Evolutionary conservation across 768 basidiomycete genomes (phyloP).

Genomic region (Mycena haematopus): DNA sequence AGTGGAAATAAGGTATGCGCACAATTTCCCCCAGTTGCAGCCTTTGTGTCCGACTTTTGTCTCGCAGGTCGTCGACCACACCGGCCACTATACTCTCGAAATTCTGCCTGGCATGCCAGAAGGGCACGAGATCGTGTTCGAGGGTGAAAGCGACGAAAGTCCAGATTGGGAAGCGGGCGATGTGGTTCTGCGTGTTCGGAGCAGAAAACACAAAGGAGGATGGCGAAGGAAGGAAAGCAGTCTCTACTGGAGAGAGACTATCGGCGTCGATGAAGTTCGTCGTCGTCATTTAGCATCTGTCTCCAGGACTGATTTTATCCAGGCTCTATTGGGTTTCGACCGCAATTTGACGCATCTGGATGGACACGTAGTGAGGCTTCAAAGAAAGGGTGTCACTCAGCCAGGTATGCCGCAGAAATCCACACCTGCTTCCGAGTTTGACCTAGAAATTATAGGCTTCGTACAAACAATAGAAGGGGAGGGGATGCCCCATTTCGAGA

Average conservation of each 20-base stretch:
- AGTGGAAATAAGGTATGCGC: constrained; percentile 62
- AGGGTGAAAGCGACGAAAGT: constrained; percentile 96
- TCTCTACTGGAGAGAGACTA: constrained; percentile 90
- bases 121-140: constrained; percentile 90
- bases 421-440: not conserved
- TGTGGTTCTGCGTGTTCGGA: constrained; percentile 84
- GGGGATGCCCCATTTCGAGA: constrained; percentile 82
- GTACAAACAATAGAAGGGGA: constrained; percentile 87
- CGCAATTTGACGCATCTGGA: constrained; percentile 92
- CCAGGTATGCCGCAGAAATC: constrained; percentile 61
- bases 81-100: constrained; percentile 84
- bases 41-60: not conserved
- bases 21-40: not conserved
- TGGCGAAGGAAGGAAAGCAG: constrained; percentile 91
- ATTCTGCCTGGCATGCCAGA: constrained; percentile 90
- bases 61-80: constrained; percentile 69
- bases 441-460: constrained; percentile 58
- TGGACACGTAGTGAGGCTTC: constrained; percentile 76
- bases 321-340: constrained; percentile 98
- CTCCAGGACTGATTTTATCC: constrained; percentile 8
- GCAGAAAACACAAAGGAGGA: constrained; percentile 75
- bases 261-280: constrained; percentile 88
- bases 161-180: constrained; percentile 98
- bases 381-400: constrained; percentile 85
- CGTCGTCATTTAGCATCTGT: not conserved